Percentiles rank a stretch among this genome's conserved stretches.
These are phyloP conservation scores for Pseudogymnoascus pannorum DNA, from an alignment of 2,329 filamentous ascomycete species.

Conservation along the genomic window DNA sequence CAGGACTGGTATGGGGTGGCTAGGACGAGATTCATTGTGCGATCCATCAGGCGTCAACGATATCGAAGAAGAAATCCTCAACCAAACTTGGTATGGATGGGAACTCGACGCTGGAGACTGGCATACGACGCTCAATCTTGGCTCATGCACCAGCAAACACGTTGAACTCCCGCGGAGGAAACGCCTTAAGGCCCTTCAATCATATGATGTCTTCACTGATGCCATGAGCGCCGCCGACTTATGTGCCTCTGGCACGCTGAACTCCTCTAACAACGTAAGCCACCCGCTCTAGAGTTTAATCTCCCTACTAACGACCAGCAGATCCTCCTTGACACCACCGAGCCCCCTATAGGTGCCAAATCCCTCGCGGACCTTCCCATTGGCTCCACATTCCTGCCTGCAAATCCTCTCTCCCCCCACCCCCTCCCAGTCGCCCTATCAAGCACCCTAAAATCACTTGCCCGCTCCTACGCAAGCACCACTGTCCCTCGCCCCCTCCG, in stretches of 20 bases:
- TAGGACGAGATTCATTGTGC: conserved; percentile 53
- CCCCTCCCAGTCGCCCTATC: neutral
- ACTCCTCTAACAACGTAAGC: neutral
- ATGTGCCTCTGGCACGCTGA: conserved; percentile 28
- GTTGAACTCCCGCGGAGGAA: conserved; percentile 16
- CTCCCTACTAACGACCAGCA: neutral
- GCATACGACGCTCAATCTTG: conserved; percentile 36
- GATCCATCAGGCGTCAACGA: conserved; percentile 34
- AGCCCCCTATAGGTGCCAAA: neutral
- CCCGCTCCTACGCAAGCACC: neutral
- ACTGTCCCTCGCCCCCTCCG: neutral
- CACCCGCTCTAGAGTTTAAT: neutral
- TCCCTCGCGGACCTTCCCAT: neutral
- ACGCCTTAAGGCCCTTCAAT: conserved; percentile 35
- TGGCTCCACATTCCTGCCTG: neutral
- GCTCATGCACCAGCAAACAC: conserved; percentile 31
- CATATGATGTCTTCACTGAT: conserved; percentile 48
- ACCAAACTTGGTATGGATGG: conserved; percentile 63
- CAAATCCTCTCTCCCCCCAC: neutral
- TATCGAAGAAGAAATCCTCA: conserved; percentile 54
- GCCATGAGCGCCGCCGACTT: conserved; percentile 61
- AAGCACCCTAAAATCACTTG: neutral
- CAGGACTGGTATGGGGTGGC: conserved; percentile 66
- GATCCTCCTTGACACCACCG: neutral
- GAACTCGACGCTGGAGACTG: conserved; percentile 55